These are phyloP conservation scores for Zasmidium citrigriseum DNA, from an alignment of 2,329 filamentous ascomycete species.

Conservation along the genomic window DNA sequence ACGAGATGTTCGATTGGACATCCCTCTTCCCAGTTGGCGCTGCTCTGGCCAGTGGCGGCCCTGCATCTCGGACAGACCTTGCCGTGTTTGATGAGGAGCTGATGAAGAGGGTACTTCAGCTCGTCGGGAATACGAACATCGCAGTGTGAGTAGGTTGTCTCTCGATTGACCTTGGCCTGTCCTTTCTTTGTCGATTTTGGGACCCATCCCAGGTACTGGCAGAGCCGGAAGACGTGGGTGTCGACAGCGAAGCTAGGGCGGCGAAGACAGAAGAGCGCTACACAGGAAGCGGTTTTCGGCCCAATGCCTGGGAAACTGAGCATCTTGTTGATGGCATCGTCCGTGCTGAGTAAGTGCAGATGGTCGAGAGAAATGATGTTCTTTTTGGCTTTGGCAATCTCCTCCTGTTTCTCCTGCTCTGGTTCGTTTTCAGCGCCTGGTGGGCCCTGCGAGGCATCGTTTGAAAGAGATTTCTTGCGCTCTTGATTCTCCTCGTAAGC, in stretches of 20 bases:
- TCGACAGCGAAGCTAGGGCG: conserved; percentile 66
- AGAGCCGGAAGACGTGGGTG: conserved; percentile 66
- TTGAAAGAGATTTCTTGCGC: conserved; percentile 54
- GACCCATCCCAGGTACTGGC: conserved; percentile 63
- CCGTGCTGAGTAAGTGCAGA: conserved; percentile 55
- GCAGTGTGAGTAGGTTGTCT: conserved; percentile 60
- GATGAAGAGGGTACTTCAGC: conserved; percentile 64
- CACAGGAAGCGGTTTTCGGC: conserved; percentile 66
- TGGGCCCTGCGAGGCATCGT: conserved; percentile 27
- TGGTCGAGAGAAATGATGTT: conserved; percentile 66
- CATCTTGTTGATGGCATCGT: conserved; percentile 60
- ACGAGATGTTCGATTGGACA: conserved; percentile 67
- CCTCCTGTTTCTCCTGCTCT: conserved; percentile 55
- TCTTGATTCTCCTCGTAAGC: conserved; percentile 68
- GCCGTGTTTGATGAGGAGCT: conserved; percentile 63
- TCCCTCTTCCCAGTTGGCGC: conserved; percentile 62
- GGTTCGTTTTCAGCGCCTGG: conserved; percentile 48
- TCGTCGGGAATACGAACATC: conserved; percentile 63
- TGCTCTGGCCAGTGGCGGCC: conserved; percentile 61
- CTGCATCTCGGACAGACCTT: conserved; percentile 62
- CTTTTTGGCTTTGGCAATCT: conserved; percentile 59
- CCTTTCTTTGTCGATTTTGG: conserved; percentile 48
- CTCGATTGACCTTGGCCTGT: conserved; percentile 48
- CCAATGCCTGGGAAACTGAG: conserved; percentile 64
- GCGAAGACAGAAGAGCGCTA: conserved; percentile 65